Percentiles rank a stretch among this genome's conserved stretches.
Evolutionary conservation across 352 stramenopile species (phyloP).

Genomic region (Pythium insidiosum): DNA sequence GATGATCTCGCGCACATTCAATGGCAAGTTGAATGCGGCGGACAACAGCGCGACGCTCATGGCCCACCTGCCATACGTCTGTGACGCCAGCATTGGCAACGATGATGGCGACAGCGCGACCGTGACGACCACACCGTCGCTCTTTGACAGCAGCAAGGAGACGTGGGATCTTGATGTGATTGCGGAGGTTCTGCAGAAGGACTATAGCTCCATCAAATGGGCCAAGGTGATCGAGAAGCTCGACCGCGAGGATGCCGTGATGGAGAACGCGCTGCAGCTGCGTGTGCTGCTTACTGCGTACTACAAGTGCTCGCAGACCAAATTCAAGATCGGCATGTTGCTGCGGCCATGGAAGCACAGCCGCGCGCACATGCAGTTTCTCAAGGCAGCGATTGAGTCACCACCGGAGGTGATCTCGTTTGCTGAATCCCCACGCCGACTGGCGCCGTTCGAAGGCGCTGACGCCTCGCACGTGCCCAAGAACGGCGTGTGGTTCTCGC

Average conservation of each 20-base stretch:
- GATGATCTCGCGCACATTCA: conserved; percentile 83
- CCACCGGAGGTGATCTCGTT: conserved; percentile 78
- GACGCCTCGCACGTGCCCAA: conserved; percentile 76
- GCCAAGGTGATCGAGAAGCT: conserved; percentile 80
- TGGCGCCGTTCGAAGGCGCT: conserved; percentile 81
- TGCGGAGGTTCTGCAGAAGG: conserved; percentile 74
- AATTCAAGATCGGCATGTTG: conserved; percentile 66
- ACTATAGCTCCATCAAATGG: conserved; percentile 84
- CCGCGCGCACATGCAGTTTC: conserved; percentile 62
- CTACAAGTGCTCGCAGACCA: conserved; percentile 74
- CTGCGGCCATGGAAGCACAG: conserved; percentile 75
- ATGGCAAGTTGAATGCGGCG: conserved; percentile 43
- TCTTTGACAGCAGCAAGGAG: conserved; percentile 25
- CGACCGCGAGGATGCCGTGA: conserved; percentile 63
- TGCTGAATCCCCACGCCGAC: conserved; percentile 66
- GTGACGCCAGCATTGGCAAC: conserved; percentile 25
- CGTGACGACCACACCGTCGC: conserved; percentile 16
- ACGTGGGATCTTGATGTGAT: conserved; percentile 86
- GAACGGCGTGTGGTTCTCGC: conserved; percentile 84
- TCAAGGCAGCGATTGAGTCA: conserved; percentile 74
- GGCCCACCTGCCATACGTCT: conserved; percentile 74
- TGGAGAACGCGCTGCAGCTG: conserved; percentile 55
- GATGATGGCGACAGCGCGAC: conserved; percentile 16
- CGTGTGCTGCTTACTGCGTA: conserved; percentile 72
- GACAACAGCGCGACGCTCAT: conserved; percentile 71